phyloP scores from a whole-genome alignment of 2,329 filamentous ascomycete genomes.

The Graphiopsis chlorocephala region DNA sequence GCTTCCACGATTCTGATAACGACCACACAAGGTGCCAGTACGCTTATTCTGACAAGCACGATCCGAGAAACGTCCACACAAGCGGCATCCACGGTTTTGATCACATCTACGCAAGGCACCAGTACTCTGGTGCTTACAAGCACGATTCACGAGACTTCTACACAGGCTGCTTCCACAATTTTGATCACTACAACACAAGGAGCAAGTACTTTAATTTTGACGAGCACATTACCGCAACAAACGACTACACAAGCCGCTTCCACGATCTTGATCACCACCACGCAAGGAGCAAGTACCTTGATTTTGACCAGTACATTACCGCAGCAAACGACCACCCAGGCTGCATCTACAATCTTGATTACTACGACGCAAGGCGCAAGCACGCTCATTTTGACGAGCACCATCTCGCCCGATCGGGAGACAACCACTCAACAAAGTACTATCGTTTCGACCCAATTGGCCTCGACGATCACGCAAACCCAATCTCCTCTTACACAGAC shows the following conservation, averaged over 20 bases:
- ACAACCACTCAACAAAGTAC: neutral
- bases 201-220: neutral
- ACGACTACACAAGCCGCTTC: no score
- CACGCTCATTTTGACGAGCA: neutral
- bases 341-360: neutral
- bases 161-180: neutral
- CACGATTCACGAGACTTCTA: neutral
- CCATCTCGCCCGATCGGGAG: neutral
- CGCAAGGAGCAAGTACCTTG: neutral
- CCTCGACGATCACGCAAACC: neutral
- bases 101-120: neutral
- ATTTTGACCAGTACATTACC: neutral
- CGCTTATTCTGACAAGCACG: neutral
- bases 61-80: neutral
- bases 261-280: neutral
- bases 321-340: neutral
- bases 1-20: slow-evolving; percentile 7
- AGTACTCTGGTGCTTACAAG: neutral
- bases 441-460: neutral
- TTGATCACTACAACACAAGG: neutral
- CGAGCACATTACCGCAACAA: neutral
- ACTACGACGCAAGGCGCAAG: neutral
- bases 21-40: neutral
- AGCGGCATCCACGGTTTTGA: slow-evolving; percentile 1
- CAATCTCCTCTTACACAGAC: neutral